Conservation (phyloP, 768 basidiomycete genomes). For the Suillus subalutaceus region DNA sequence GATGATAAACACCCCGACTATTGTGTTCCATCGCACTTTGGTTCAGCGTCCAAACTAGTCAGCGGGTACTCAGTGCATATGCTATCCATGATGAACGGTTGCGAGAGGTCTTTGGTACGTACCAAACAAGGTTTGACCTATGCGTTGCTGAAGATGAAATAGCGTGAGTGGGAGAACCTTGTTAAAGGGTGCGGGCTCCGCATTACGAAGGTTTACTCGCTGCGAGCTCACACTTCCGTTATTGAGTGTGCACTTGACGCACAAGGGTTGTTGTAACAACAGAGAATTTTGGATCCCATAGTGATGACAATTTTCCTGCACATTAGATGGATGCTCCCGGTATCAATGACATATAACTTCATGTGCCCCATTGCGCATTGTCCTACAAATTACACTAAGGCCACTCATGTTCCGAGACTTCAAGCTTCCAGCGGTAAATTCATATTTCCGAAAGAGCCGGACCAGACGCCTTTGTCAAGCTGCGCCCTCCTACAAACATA, state of each 20-base stretch:
- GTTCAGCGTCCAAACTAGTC: neutral
- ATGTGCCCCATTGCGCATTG: no score
- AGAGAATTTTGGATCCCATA: neutral
- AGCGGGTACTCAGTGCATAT: neutral
- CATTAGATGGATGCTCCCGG: no score
- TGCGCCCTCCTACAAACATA: no score
- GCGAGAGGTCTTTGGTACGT: constrained; percentile 8
- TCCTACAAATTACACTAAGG: no score
- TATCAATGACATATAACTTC: no score
- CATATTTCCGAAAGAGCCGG: no score
- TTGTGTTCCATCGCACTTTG: constrained; percentile 1
- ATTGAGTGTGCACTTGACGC: constrained; percentile 1
- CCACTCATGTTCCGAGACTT: no score
- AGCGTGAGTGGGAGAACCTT: constrained; percentile 3
- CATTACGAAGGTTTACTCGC: neutral
- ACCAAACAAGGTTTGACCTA: neutral
- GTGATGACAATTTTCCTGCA: no score
- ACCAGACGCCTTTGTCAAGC: no score
- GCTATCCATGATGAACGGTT: neutral
- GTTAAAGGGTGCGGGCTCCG: neutral
- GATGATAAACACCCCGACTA: neutral
- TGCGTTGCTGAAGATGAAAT: neutral
- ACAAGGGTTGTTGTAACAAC: neutral
- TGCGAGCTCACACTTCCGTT: constrained; percentile 4
- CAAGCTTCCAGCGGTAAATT: no score